Evolutionary conservation across 805 yeast genomes (phyloP).

Genomic region (Cyberlindnera suaveolens): DNA sequence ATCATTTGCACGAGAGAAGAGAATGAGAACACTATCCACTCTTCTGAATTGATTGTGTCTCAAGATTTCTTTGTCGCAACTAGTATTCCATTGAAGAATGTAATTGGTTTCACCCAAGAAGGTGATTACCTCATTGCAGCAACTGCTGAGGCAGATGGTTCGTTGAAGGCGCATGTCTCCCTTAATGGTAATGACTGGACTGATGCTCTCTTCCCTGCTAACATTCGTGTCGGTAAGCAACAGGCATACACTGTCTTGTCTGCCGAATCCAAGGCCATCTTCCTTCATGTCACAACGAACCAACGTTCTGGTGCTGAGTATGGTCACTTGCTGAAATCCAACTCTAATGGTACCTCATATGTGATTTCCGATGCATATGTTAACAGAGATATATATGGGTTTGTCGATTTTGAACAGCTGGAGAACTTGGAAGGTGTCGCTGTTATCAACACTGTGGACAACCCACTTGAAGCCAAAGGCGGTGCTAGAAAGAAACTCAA

Average conservation of each 20-base stretch:
- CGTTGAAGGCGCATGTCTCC: slow-evolving; percentile 66
- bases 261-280: slow-evolving; percentile 62
- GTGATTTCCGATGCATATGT: slow-evolving; percentile 62
- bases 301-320: slow-evolving; percentile 44
- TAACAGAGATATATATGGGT: slow-evolving; percentile 68
- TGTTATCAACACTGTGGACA: slow-evolving; percentile 62
- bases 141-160: slow-evolving; percentile 39
- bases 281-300: slow-evolving; percentile 76
- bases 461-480: slow-evolving; percentile 37
- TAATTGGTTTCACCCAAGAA: slow-evolving; percentile 69
- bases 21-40: slow-evolving; percentile 25
- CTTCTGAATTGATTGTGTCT: slow-evolving; percentile 27
- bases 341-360: slow-evolving; percentile 86
- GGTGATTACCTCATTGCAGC: slow-evolving; percentile 76
- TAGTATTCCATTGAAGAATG: slow-evolving; percentile 41
- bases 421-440: slow-evolving; percentile 83
- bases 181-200: slow-evolving; percentile 75
- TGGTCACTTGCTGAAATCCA: slow-evolving; percentile 82
- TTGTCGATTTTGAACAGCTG: slow-evolving; percentile 82
- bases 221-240: slow-evolving; percentile 50
- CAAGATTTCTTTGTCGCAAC: slow-evolving; percentile 22
- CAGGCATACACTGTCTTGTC: slow-evolving; percentile 78
- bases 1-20: slow-evolving; percentile 57
- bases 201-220: slow-evolving; percentile 70
- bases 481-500: slow-evolving; percentile 53